Evolutionary conservation across 371 early-diverging fungal species (phyloP).

Genomic region (Rhizopus arrhizus): DNA sequence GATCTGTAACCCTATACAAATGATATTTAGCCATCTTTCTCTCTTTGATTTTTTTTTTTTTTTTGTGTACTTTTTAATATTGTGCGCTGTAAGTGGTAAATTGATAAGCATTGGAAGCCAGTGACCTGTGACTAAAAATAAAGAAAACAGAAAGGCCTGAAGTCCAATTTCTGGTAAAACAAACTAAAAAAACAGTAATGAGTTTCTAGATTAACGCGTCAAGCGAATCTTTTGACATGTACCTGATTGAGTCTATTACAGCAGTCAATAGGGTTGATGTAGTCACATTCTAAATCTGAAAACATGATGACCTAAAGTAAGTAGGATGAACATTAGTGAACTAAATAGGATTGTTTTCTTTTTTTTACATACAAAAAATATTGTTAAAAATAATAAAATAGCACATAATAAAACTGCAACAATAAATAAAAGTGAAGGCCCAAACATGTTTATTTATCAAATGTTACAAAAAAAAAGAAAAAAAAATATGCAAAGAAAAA

Average conservation of each 20-base stretch:
- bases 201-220: no score
- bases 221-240: slow-evolving; percentile 16
- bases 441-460: slow-evolving; percentile 45
- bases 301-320: slow-evolving; percentile 77
- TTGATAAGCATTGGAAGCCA: slow-evolving; percentile 86
- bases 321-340: not conserved
- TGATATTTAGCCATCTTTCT: not conserved
- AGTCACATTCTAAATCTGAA: slow-evolving; percentile 91
- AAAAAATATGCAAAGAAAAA: slow-evolving; percentile 12
- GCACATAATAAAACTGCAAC: slow-evolving; percentile 89
- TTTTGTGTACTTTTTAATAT: slow-evolving; percentile 69
- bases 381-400: slow-evolving; percentile 83
- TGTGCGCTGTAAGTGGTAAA: slow-evolving; percentile 77
- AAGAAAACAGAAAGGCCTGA: slow-evolving; percentile 71
- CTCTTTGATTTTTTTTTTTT: not conserved
- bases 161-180: slow-evolving; percentile 86
- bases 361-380: slow-evolving; percentile 23
- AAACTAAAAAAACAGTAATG: slow-evolving; percentile 58
- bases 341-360: not conserved
- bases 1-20: slow-evolving; percentile 62
- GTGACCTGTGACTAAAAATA: slow-evolving; percentile 80
- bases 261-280: slow-evolving; percentile 95
- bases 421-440: slow-evolving; percentile 78
- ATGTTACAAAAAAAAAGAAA: slow-evolving; percentile 5
- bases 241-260: slow-evolving; percentile 92